Evolutionary conservation across 2,329 filamentous ascomycete genomes (phyloP).

Genomic region (Ascochyta pisi): DNA sequence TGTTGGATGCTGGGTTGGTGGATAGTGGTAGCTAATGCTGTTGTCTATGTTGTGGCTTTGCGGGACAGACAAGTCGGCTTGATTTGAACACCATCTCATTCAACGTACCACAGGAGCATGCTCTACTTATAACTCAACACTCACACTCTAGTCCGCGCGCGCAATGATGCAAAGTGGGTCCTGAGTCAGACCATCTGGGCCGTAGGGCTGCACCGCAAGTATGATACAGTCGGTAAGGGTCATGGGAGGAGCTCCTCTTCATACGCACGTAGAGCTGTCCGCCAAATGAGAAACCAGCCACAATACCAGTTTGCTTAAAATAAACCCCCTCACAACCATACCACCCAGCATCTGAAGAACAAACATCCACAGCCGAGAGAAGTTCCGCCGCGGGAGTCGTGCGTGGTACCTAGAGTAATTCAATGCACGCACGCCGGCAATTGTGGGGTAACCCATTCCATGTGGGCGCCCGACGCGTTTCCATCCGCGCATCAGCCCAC

Average conservation of each 20-base stretch:
- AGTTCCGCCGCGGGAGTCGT: not conserved
- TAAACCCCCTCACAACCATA: no score
- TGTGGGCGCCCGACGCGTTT: slow-evolving; percentile 3
- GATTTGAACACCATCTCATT: no score
- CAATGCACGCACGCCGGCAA: not conserved
- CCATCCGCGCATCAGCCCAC: slow-evolving; percentile 31
- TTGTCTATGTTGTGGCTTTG: not conserved
- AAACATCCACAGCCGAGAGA: no score
- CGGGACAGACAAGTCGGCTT: no score
- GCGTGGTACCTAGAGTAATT: not conserved
- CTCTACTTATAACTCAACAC: not conserved
- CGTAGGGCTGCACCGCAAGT: slow-evolving; percentile 6
- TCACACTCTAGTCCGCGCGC: not conserved
- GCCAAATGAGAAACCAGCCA: no score
- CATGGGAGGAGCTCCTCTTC: slow-evolving; percentile 10
- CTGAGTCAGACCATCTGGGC: not conserved
- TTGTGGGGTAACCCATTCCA: slow-evolving; percentile 12
- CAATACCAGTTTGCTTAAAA: no score
- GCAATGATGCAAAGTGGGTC: slow-evolving; percentile 13
- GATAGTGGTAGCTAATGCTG: not conserved
- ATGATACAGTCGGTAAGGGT: no score
- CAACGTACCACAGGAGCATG: no score
- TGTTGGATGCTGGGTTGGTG: no score
- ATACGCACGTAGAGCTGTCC: no score
- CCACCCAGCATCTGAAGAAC: no score